Conservation (phyloP, 1,284 basidiomycete genomes). For the Testicularia cyperi region DNA sequence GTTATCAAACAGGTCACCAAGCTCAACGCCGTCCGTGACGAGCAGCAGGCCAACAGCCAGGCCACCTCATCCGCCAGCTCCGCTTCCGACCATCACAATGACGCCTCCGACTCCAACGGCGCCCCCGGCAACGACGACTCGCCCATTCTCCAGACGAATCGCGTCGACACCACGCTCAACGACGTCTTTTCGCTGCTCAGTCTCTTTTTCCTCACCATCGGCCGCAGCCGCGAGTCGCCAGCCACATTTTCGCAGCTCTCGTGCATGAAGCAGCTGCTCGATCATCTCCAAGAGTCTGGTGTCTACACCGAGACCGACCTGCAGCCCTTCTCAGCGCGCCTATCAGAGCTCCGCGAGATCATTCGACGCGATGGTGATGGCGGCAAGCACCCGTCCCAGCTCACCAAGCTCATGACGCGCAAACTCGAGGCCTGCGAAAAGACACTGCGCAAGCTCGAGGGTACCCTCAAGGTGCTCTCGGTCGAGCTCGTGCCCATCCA, state of each 20-base stretch:
- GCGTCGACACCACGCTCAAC: constrained; percentile 58
- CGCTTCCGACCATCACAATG: constrained; percentile 29
- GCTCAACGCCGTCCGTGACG: constrained; percentile 85
- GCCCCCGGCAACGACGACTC: constrained; percentile 24
- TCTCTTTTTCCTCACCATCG: constrained; percentile 60
- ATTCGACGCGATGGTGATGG: constrained; percentile 63
- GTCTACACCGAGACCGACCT: constrained; percentile 59
- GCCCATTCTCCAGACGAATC: constrained; percentile 44
- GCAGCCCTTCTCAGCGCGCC: constrained; percentile 52
- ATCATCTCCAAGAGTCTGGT: constrained; percentile 57
- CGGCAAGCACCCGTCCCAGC: constrained; percentile 79
- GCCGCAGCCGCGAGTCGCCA: constrained; percentile 55
- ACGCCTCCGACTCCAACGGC: constrained; percentile 6
- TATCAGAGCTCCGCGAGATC: constrained; percentile 55
- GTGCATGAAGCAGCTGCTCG: constrained; percentile 60
- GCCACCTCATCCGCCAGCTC: constrained; percentile 23
- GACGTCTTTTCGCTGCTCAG: constrained; percentile 59
- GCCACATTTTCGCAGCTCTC: constrained; percentile 57
- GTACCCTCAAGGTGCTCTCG: constrained; percentile 56
- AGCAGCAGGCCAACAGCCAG: constrained; percentile 42
- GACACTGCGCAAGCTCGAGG: constrained; percentile 49
- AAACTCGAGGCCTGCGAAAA: constrained; percentile 82
- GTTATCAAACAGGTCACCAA: constrained; percentile 95
- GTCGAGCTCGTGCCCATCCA: constrained; percentile 60
- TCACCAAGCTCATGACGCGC: constrained; percentile 85